Evolutionary conservation across 2,329 filamentous ascomycete genomes (phyloP).

Genomic region (Trichoderma oligosporum): DNA sequence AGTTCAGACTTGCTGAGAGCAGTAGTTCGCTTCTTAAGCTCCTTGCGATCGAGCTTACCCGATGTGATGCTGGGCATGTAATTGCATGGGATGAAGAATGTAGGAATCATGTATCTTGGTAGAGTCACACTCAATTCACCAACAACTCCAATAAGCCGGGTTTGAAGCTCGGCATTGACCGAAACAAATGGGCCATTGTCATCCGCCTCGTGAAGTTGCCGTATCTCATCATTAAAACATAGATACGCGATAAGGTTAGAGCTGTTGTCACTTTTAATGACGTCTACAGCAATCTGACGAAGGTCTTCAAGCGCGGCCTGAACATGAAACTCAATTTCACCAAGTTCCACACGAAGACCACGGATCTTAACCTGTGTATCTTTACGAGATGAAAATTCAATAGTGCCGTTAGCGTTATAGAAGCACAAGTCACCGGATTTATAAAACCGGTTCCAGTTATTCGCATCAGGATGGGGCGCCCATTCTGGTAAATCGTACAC

Average conservation of each 20-base stretch:
- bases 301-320: background rate
- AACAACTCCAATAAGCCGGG: slow-evolving; percentile 20
- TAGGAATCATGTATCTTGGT: slow-evolving; percentile 24
- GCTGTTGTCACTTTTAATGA: background rate
- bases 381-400: slow-evolving; percentile 13
- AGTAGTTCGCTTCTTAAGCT: background rate
- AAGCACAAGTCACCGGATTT: slow-evolving; percentile 14
- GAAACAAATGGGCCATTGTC: slow-evolving; percentile 18
- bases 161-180: slow-evolving; percentile 10
- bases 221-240: slow-evolving; percentile 6
- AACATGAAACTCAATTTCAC: slow-evolving; percentile 19
- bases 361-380: slow-evolving; percentile 5
- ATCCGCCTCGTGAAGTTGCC: slow-evolving; percentile 1
- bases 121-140: slow-evolving; percentile 15
- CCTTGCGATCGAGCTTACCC: slow-evolving; percentile 21
- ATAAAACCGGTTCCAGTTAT: slow-evolving; percentile 9
- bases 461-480: background rate
- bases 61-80: slow-evolving; percentile 23
- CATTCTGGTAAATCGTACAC: background rate
- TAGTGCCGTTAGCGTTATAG: slow-evolving; percentile 4
- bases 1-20: background rate
- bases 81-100: slow-evolving; percentile 21
- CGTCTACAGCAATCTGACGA: slow-evolving; percentile 11
- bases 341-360: slow-evolving; percentile 1
- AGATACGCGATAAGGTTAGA: slow-evolving; percentile 8